Percentiles rank a stretch among this genome's conserved stretches.
Conservation (phyloP, 306 rosid species). For the Dryas drummondii region DNA sequence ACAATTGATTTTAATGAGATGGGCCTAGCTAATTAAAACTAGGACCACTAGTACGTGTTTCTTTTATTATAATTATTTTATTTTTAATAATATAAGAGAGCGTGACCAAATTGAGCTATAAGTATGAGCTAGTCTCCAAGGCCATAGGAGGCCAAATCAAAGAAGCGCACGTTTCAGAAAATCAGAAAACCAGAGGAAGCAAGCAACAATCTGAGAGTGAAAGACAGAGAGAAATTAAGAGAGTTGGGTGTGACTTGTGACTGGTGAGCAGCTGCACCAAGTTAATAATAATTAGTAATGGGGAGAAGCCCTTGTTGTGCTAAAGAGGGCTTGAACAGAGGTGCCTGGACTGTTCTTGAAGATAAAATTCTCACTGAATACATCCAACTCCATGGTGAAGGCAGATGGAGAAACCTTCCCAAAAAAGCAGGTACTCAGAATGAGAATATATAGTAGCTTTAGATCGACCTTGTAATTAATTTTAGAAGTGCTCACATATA, state of each 20-base stretch:
- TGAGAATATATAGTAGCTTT: background rate
- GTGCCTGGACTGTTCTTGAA: conserved; percentile 31
- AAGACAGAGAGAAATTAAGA: background rate
- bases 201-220: too few species aligned
- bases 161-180: background rate
- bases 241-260: background rate
- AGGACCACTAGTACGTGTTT: background rate
- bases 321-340: conserved; percentile 25
- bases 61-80: background rate
- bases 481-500: too few species aligned
- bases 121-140: background rate
- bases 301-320: conserved; percentile 33
- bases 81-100: background rate
- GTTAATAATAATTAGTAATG: background rate
- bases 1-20: background rate
- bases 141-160: conserved; percentile 8
- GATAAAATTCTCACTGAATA: conserved; percentile 24
- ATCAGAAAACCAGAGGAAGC: background rate
- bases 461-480: background rate
- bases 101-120: background rate
- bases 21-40: background rate
- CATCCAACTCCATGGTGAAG: conserved; percentile 28
- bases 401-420: conserved; percentile 33
- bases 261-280: background rate
- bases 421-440: conserved; percentile 15